Base-by-base conservation (phyloP, 2,329 filamentous ascomycete genomes). In the Annulohypoxylon truncatum region DNA sequence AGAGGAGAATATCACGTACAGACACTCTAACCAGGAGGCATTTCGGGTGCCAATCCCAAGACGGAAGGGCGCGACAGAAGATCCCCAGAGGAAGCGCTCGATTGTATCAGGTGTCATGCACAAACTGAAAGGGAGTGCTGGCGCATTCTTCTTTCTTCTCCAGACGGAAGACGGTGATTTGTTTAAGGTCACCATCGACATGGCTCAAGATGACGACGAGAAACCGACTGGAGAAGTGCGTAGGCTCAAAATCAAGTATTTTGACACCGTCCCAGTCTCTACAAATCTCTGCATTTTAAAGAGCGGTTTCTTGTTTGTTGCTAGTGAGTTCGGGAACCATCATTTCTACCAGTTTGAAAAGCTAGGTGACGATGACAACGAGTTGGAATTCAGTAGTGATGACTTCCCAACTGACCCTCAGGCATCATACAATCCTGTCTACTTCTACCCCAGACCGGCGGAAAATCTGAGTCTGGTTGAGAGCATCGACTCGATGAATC, bases 121-220 rank as follows among this genome's bases (percentile, higher is more conserved):
- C 81, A 97, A 96, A 78, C 90, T 97, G 77, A 95, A 96, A 74
- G 88, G 89, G 65, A 90, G 85, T 64, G 85, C 84, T 4, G 94
- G 94, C 26, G 94, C 94, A 1, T 99, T 99, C 82, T 99, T 99
- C 83, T 97, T 98, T 77, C 87, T 99, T 2, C 82, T 99, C 0
- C 96, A 99, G 77, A 94, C 92, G 0, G 96, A 99, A 62, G 96
- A 99, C 77, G 96, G 96, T n/a, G 96, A 99, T 78, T 84, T 99
- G 5, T 98, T 99, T 85, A 98, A 98, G 78, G 87, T 98, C 52
- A 97, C 91, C 0, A 89, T 99, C 65, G 94, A 97, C 69, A 95
- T 97, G 89, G 86, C 90, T 8, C 91, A 94, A 72, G 92, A 97
- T 72, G 87, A 90, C 0, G 87, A 92, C 48, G 93, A 91, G 10